These are phyloP conservation scores for Agaricus blazei DNA, from an alignment of 768 basidiomycete genomes.

Conservation along the genomic window DNA sequence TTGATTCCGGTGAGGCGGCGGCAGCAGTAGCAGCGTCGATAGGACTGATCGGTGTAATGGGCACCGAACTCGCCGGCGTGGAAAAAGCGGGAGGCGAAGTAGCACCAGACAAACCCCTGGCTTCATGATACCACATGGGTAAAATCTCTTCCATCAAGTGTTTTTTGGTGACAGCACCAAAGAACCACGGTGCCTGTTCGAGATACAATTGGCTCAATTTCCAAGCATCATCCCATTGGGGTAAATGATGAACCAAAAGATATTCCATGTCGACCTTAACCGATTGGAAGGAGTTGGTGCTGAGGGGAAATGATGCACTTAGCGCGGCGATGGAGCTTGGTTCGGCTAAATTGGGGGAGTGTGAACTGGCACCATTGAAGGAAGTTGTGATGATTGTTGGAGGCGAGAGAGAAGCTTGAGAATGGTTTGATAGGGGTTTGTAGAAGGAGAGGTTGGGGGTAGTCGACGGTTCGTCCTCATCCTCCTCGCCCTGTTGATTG, in stretches of 20 bases:
- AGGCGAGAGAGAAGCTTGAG: not conserved
- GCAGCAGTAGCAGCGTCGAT: not conserved
- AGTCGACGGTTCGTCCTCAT: not conserved
- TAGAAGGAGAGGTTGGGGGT: not conserved
- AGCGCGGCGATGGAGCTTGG: constrained; percentile 21
- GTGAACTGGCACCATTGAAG: constrained; percentile 7
- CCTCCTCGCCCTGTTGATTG: constrained; percentile 8
- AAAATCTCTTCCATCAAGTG: constrained; percentile 63
- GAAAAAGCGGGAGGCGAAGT: constrained; percentile 12
- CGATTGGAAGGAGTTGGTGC: constrained; percentile 26
- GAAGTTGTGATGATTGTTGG: constrained; percentile 2
- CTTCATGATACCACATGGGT: constrained; percentile 62
- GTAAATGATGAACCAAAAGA: constrained; percentile 47
- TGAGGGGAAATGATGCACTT: constrained; percentile 42
- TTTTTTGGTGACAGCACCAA: constrained; percentile 58
- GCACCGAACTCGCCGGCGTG: not conserved
- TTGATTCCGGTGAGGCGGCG: constrained; percentile 8
- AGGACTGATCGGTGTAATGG: constrained; percentile 3
- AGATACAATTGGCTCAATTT: constrained; percentile 66
- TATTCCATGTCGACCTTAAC: constrained; percentile 37
- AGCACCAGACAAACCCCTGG: constrained; percentile 11
- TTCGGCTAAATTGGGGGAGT: constrained; percentile 12
- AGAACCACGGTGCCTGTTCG: constrained; percentile 79
- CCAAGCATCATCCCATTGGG: constrained; percentile 51
- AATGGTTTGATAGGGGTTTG: not conserved